Base-by-base conservation (phyloP, 495 filamentous ascomycete species). In the Hyaloscypha hepaticicola region DNA sequence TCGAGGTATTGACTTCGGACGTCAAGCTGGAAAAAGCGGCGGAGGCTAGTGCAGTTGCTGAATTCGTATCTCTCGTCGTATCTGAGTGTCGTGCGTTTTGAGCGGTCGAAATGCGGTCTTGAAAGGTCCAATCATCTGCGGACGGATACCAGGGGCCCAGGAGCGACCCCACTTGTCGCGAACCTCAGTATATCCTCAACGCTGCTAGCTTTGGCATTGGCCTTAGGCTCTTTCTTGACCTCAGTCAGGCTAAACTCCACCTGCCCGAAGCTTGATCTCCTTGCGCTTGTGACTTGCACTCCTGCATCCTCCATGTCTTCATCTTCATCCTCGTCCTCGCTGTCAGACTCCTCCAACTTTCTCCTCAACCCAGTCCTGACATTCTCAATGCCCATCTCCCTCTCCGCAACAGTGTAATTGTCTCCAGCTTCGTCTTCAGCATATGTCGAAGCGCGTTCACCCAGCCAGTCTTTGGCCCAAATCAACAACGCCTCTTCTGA, bases 341-440 rank as follows among this genome's bases (percentile, higher is more conserved):
- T 77, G 2, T 78, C 76, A 2, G 74, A 75, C 1, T 85, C 83
- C 0, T 86, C 83, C 8, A 82, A 75, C 28, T 83, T 83, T 66
- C 83, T 79, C 74, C 67, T 80, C 68, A 93, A 72, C 19, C 90
- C 90, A 12, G 88, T 91, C 5, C 84, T 80, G 45, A 93, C 87
- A 72, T 88, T 88, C 74, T 87, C 79, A n/a, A 89, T 72, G 1
- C 90, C 90, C 48, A 67, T 72, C 63, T 85, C 83, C 55, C 81
- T 77, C 78, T 94, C 90, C 69, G 87, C 89, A 7, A 84, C 78
- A 21, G 89, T 93, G 70, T 83, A 93, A 50, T 75, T 65, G 55
- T 82, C 76, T 14, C 70, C 67, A 41, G 85, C 82, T 63, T 88
- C 86, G 24, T 77, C 73, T 29, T 61, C 38, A n/a, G 77, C 74